Percentiles rank a stretch among this genome's conserved stretches.
These are phyloP conservation scores for Coemansia sp. DNA, from an alignment of 192 early-diverging fungal species.

Conservation along the genomic window DNA sequence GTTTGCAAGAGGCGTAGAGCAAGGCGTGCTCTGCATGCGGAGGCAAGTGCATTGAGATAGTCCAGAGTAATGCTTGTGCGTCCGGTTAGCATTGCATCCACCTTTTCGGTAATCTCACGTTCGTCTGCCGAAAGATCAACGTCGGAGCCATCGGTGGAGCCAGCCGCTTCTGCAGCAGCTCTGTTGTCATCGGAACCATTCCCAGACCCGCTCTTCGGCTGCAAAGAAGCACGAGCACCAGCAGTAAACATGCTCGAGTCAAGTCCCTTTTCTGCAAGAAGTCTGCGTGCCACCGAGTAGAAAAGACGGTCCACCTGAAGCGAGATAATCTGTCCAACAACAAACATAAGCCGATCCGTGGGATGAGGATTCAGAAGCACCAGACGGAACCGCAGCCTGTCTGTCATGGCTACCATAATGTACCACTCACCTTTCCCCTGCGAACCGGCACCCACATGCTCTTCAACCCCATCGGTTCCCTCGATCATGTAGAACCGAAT, in stretches of 20 bases:
- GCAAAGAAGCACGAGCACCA: not conserved
- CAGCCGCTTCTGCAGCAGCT: not conserved
- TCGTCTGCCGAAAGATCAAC: constrained; percentile 15
- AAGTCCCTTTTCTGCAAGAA: constrained; percentile 26
- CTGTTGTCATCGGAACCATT: not conserved
- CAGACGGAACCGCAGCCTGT: constrained; percentile 49
- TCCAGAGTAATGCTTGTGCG: constrained; percentile 49
- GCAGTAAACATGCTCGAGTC: constrained; percentile 8
- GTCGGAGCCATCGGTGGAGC: not conserved
- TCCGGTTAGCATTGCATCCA: constrained; percentile 48
- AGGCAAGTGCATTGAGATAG: constrained; percentile 51
- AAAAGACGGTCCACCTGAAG: constrained; percentile 53
- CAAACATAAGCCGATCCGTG: constrained; percentile 27
- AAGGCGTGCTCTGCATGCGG: constrained; percentile 43
- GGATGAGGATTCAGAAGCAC: constrained; percentile 42
- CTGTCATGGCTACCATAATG: constrained; percentile 53
- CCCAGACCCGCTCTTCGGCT: not conserved
- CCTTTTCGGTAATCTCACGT: constrained; percentile 32
- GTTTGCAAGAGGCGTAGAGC: constrained; percentile 49
- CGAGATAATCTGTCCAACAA: constrained; percentile 42
- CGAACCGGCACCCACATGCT: constrained; percentile 18
- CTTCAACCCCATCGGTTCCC: constrained; percentile 47
- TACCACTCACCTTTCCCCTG: constrained; percentile 41
- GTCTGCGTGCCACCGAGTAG: constrained; percentile 44
- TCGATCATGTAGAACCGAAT: constrained; percentile 54